Evolutionary conservation across 176 grass and related monocot genomes (phyloP).

Genomic region (Oryza coarctata): DNA sequence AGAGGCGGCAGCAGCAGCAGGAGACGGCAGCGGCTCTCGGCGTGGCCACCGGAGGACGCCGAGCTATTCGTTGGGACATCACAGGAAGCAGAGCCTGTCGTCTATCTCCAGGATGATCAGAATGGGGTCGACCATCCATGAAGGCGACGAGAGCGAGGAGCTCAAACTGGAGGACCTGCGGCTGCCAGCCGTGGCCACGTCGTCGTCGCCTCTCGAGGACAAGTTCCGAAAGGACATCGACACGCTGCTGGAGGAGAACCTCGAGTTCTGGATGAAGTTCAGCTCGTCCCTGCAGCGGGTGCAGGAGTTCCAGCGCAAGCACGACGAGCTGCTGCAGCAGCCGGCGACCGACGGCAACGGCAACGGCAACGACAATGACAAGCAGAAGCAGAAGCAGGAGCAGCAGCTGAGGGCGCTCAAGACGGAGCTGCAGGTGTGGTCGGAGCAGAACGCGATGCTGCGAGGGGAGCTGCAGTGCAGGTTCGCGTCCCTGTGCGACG

Average conservation of each 20-base stretch:
- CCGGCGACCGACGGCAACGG: neutral
- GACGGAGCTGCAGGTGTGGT: constrained; percentile 89
- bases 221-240: constrained; percentile 75
- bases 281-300: constrained; percentile 74
- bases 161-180: constrained; percentile 38
- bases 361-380: neutral
- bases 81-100: constrained; percentile 37
- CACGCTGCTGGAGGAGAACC: constrained; percentile 82
- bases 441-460: constrained; percentile 73
- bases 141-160: neutral
- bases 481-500: constrained; percentile 59
- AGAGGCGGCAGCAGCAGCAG: neutral
- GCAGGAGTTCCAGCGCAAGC: constrained; percentile 63
- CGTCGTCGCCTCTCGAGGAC: constrained; percentile 49
- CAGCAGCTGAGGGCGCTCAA: constrained; percentile 70
- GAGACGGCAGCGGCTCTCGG: neutral
- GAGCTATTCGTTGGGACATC: constrained; percentile 23
- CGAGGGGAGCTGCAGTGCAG: constrained; percentile 67
- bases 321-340: constrained; percentile 45
- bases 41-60: constrained; percentile 49
- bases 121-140: constrained; percentile 32
- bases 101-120: constrained; percentile 47
- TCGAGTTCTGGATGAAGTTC: constrained; percentile 92
- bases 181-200: constrained; percentile 30
- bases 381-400: constrained; percentile 36